Conservation (phyloP, 2,329 filamentous ascomycete species). For the Niveomyces coronatus region DNA sequence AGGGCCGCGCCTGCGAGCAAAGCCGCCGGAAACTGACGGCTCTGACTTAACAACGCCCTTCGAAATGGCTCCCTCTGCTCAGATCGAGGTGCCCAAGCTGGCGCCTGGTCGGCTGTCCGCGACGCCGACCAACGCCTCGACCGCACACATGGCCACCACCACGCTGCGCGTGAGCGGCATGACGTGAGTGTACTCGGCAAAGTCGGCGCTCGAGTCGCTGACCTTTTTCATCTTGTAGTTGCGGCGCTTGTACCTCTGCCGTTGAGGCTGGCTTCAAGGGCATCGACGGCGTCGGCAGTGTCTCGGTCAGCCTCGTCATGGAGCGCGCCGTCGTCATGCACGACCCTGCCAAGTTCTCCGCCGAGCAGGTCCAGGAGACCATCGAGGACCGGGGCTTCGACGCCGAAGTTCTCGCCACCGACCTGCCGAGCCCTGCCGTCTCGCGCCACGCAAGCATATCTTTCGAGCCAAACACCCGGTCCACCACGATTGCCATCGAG, state of each 20-base stretch:
- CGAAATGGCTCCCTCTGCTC: constrained; percentile 41
- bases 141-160: constrained; percentile 70
- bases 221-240: constrained; percentile 39
- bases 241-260: constrained; percentile 90
- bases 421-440: constrained; percentile 49
- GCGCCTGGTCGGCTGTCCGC: constrained; percentile 19
- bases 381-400: constrained; percentile 92
- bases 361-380: constrained; percentile 69
- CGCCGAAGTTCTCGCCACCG: constrained; percentile 75
- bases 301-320: constrained; percentile 90
- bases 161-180: constrained; percentile 86
- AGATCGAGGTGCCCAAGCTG: constrained; percentile 36
- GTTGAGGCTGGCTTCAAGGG: constrained; percentile 84
- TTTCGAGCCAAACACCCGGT: constrained; percentile 34
- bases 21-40: constrained; percentile 2
- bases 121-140: constrained; percentile 9
- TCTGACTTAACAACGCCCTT: not conserved
- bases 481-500: constrained; percentile 67
- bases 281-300: constrained; percentile 69
- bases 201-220: not conserved
- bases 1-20: constrained; percentile 6
- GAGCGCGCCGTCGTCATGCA: constrained; percentile 92
- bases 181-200: constrained; percentile 42
- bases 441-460: constrained; percentile 26
- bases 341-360: constrained; percentile 61